These are phyloP conservation scores for Ambrosiella cleistominuta DNA, from an alignment of 2,329 filamentous ascomycete genomes.

Conservation along the genomic window DNA sequence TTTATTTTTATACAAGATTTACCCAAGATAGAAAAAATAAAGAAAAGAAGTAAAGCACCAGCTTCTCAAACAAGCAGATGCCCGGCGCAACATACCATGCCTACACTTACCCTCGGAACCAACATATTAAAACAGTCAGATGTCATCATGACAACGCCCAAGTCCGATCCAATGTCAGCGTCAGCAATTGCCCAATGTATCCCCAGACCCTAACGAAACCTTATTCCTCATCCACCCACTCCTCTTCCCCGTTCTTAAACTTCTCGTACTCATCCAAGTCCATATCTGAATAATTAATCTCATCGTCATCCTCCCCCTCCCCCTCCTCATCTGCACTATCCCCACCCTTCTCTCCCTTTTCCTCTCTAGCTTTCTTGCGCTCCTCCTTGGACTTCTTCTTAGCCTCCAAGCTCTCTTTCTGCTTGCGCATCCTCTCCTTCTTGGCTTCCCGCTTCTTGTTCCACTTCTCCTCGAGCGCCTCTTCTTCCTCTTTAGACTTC, in stretches of 20 bases:
- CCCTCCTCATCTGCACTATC: constrained; percentile 23
- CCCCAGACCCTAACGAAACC: not conserved
- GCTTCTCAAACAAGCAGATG: too few relatives aligned
- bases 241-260: constrained; percentile 8
- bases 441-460: constrained; percentile 62
- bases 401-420: constrained; percentile 78
- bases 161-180: not conserved
- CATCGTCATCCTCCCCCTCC: constrained; percentile 19
- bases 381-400: constrained; percentile 42
- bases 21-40: too few relatives aligned
- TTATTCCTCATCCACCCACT: constrained; percentile 11
- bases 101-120: too few relatives aligned
- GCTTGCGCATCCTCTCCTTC: constrained; percentile 61
- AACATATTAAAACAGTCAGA: too few relatives aligned
- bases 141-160: not conserved
- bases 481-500: constrained; percentile 63
- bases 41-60: too few relatives aligned
- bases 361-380: constrained; percentile 22
- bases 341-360: constrained; percentile 19
- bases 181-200: too few relatives aligned
- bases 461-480: constrained; percentile 69
- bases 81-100: too few relatives aligned
- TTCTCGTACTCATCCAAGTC: constrained; percentile 28
- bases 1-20: too few relatives aligned
- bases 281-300: constrained; percentile 18